Conservation (phyloP, 345 rosid species). For the Ceriops tagal region DNA sequence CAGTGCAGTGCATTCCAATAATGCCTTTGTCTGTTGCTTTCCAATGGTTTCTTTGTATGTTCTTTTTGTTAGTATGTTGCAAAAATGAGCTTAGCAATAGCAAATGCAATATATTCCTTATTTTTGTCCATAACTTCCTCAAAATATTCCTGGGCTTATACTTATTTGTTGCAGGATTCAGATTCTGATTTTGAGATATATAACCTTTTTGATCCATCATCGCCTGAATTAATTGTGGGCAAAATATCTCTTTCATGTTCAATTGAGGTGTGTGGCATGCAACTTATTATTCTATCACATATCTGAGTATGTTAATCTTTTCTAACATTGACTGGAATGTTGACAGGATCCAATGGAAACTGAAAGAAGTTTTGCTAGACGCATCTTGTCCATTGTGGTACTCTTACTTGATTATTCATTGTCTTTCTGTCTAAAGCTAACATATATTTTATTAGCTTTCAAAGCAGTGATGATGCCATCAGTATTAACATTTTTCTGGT, state of each 20-base stretch:
- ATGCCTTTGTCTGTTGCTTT: too few species aligned
- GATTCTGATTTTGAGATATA: constrained; percentile 42
- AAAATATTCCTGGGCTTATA: neutral
- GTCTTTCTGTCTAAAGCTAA: neutral
- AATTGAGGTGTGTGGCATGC: constrained; percentile 58
- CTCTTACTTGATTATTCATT: constrained; percentile 17
- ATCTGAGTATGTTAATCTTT: constrained; percentile 5
- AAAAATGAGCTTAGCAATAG: too few species aligned
- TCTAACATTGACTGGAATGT: constrained; percentile 19
- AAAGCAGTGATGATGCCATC: neutral
- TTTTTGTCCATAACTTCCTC: neutral
- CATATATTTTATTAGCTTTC: neutral
- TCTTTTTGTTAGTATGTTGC: too few species aligned
- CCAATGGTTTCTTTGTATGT: too few species aligned
- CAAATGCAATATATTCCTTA: neutral
- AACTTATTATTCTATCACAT: neutral
- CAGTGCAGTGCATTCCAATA: too few species aligned
- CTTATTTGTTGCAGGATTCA: constrained; percentile 47
- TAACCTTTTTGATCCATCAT: constrained; percentile 66
- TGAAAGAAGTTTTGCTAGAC: constrained; percentile 77
- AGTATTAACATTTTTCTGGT: too few species aligned
- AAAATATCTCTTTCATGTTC: constrained; percentile 64
- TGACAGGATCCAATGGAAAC: constrained; percentile 87
- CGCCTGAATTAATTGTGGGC: constrained; percentile 58
- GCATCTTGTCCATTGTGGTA: constrained; percentile 86